Base-by-base conservation (phyloP, 805 yeast species). In the Candida nitratophila region DNA sequence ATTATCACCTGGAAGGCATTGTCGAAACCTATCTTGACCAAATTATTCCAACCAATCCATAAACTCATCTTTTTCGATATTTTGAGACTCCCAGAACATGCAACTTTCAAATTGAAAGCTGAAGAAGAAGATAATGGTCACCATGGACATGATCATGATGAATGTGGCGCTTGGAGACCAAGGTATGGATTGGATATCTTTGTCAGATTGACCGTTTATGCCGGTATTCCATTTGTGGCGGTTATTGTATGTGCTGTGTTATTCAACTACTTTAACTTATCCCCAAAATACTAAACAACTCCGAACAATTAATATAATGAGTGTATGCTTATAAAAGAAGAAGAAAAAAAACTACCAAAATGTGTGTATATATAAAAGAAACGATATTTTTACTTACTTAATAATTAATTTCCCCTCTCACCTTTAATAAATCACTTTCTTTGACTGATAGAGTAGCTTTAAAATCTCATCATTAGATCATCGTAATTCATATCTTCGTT, bases 171-270 rank as follows among this genome's bases (percentile, higher is more conserved):
- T 0, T 77, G 75, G 54, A 71, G 70, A 45, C 74, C 79, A 3
- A 71, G 90, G 40, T 81, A 83, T 52, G 89, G 81, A 45, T 81
- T 84, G 27, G 91, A 84, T 48, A 84, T 87, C 3, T 63, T 86
- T 29, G 89, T 93, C 10, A 73, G 95, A 54, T 66, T 86, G 48
- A 63, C 84, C 16, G 85, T 89, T 1, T 91, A 91, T 63, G 82
- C 86, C 1, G 98, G 98, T 0, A 78, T 91, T 26, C 74, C 93
- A 0, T 54, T 70, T 24, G 62, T 74, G 29, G 83, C 85, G 0
- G 61, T 75, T 20, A 68, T 45, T 42, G 33, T 35, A 16, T 40
- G 43, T 39, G 44, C 42, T 27, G 40, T 47, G 12, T 16, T 48
- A 7, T 57, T 47, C 37, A 44, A 43, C 15, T 29, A 30, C 6